These are phyloP conservation scores for Macrolepiota fuliginosa DNA, from an alignment of 768 basidiomycete genomes.

Conservation along the genomic window DNA sequence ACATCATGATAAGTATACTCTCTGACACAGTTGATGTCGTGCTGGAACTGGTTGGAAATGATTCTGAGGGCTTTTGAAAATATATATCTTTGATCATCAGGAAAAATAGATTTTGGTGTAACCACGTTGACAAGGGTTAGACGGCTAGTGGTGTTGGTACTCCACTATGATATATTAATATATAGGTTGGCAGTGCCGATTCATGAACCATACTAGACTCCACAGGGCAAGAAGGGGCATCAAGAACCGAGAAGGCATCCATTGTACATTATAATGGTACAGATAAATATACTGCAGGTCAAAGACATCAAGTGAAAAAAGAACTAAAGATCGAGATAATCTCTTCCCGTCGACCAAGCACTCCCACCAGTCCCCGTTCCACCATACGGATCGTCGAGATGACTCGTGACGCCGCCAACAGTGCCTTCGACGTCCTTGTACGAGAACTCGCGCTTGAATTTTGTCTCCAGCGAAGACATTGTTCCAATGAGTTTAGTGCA, in stretches of 20 bases:
- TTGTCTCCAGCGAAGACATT: conserved; percentile 63
- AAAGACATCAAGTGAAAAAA: not conserved
- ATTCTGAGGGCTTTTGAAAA: no score
- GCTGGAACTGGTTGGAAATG: no score
- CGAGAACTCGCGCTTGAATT: conserved; percentile 82
- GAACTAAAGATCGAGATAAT: conserved; percentile 53
- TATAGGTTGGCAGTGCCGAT: no score
- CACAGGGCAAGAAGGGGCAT: not conserved
- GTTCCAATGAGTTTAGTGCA: conserved; percentile 78
- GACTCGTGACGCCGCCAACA: conserved; percentile 20
- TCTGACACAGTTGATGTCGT: no score
- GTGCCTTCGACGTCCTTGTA: conserved; percentile 68
- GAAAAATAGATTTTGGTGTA: no score
- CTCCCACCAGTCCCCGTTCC: conserved; percentile 31
- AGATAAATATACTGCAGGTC: not conserved
- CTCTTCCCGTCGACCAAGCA: conserved; percentile 46
- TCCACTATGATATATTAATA: no score
- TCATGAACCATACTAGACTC: no score
- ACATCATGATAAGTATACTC: no score
- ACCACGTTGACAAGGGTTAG: no score
- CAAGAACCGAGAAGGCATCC: not conserved
- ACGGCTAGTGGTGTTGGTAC: no score
- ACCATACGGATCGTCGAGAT: conserved; percentile 50
- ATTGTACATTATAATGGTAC: not conserved
- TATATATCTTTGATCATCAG: no score